These are phyloP conservation scores for Aspergillus incahuasiensis DNA, from an alignment of 495 filamentous ascomycete species.

Conservation along the genomic window DNA sequence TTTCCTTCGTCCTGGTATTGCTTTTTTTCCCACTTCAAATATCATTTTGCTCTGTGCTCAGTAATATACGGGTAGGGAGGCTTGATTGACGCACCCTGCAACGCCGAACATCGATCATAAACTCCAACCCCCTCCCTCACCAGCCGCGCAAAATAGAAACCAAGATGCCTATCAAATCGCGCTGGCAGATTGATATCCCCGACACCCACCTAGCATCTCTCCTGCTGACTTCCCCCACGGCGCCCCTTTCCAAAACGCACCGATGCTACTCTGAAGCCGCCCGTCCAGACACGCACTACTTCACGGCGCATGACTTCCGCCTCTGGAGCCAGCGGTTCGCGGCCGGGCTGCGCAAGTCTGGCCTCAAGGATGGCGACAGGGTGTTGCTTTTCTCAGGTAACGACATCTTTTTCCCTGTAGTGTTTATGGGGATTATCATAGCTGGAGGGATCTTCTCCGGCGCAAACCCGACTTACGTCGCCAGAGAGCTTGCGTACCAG, in stretches of 20 bases:
- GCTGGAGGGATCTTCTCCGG: constrained; percentile 77
- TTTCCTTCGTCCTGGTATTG: too few species aligned
- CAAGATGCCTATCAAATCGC: constrained; percentile 51
- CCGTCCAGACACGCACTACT: constrained; percentile 50
- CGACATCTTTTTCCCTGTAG: constrained; percentile 65
- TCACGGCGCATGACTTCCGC: constrained; percentile 57
- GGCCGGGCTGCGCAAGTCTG: constrained; percentile 59
- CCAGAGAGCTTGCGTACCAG: constrained; percentile 69
- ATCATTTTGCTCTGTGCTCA: too few species aligned
- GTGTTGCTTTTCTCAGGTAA: constrained; percentile 71
- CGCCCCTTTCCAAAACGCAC: constrained; percentile 38
- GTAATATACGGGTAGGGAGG: too few species aligned
- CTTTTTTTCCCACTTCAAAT: too few species aligned
- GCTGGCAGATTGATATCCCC: constrained; percentile 46
- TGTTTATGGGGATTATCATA: constrained; percentile 70
- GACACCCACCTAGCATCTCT: constrained; percentile 45
- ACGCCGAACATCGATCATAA: too few species aligned
- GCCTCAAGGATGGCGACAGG: constrained; percentile 63
- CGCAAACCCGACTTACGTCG: constrained; percentile 71
- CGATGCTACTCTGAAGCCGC: constrained; percentile 51
- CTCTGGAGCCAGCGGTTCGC: constrained; percentile 69
- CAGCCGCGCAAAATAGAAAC: not conserved
- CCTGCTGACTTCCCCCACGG: constrained; percentile 45
- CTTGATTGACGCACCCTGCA: too few species aligned
- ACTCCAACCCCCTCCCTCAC: not conserved